Conservation (phyloP, 2,329 filamentous ascomycete genomes). For the Colletotrichum sp. region DNA sequence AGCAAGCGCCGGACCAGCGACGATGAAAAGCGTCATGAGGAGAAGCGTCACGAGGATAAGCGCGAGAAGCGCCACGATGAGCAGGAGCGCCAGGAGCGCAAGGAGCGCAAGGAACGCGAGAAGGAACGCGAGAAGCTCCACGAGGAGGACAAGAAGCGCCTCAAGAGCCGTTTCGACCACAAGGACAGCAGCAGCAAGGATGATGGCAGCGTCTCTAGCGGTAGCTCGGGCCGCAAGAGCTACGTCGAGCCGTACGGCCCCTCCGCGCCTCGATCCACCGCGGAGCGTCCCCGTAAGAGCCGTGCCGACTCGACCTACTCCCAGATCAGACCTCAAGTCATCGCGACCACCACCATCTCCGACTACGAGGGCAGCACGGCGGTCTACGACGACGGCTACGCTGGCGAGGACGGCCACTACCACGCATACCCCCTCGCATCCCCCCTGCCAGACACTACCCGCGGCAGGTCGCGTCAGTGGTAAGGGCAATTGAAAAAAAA, state of each 20-base stretch:
- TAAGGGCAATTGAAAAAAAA: not conserved
- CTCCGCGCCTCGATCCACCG: not conserved
- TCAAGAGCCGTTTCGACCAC: constrained; percentile 40
- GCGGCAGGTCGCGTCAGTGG: constrained; percentile 2
- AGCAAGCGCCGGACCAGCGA: not conserved
- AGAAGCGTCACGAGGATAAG: constrained; percentile 35
- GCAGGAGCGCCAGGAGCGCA: constrained; percentile 17
- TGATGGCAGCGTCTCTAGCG: constrained; percentile 26
- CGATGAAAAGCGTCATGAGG: constrained; percentile 28
- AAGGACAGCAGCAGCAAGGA: constrained; percentile 25
- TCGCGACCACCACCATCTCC: not conserved
- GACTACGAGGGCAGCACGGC: constrained; percentile 26
- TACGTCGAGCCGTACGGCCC: constrained; percentile 24
- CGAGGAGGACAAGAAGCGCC: constrained; percentile 38
- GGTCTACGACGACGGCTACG: constrained; percentile 30
- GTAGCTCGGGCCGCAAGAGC: constrained; percentile 27
- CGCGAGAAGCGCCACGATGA: constrained; percentile 39
- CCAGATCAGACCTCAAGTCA: not conserved
- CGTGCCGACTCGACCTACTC: constrained; percentile 7
- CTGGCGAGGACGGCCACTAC: constrained; percentile 37
- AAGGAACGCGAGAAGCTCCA: constrained; percentile 23
- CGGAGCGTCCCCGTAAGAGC: not conserved
- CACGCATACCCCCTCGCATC: constrained; percentile 35
- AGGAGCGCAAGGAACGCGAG: constrained; percentile 25
- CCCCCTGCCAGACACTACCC: not conserved